phyloP scores from a whole-genome alignment of 2,329 filamentous ascomycete species.

The Epichloe hybrida region DNA sequence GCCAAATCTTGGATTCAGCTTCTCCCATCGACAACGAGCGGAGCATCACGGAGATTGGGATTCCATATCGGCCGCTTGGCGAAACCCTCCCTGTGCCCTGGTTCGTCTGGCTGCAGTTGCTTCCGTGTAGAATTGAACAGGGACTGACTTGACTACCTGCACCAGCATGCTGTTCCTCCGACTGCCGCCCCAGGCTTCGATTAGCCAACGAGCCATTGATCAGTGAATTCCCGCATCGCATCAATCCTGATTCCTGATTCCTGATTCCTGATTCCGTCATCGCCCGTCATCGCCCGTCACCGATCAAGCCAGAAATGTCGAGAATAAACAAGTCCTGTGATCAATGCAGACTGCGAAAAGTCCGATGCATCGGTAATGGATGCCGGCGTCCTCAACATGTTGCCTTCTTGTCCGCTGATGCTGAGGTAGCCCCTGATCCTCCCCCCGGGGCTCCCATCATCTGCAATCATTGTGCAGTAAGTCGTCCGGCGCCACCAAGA shows the following conservation, averaged over 20 bases:
- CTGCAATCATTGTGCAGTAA: slow-evolving; percentile 3
- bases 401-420: neutral
- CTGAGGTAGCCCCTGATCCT: neutral
- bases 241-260: too few species aligned
- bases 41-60: too few species aligned
- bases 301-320: neutral
- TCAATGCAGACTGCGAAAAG: slow-evolving; percentile 11
- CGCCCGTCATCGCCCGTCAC: neutral
- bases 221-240: too few species aligned
- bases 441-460: neutral
- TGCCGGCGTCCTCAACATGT: neutral
- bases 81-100: too few species aligned
- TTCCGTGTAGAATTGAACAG: too few species aligned
- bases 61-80: too few species aligned
- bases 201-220: too few species aligned
- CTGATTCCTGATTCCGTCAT: neutral
- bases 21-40: too few species aligned
- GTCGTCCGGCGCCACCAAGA: neutral
- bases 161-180: slow-evolving; percentile 17
- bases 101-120: too few species aligned
- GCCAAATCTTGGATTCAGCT: too few species aligned
- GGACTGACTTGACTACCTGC: too few species aligned
- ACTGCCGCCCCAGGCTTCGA: slow-evolving; percentile 12
- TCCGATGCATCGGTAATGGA: slow-evolving; percentile 10
- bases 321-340: slow-evolving; percentile 10